Percentiles rank a stretch among this genome's conserved stretches.
phyloP scores from a whole-genome alignment of 148 eudicot species.

The Rhododendron ovatum region DNA sequence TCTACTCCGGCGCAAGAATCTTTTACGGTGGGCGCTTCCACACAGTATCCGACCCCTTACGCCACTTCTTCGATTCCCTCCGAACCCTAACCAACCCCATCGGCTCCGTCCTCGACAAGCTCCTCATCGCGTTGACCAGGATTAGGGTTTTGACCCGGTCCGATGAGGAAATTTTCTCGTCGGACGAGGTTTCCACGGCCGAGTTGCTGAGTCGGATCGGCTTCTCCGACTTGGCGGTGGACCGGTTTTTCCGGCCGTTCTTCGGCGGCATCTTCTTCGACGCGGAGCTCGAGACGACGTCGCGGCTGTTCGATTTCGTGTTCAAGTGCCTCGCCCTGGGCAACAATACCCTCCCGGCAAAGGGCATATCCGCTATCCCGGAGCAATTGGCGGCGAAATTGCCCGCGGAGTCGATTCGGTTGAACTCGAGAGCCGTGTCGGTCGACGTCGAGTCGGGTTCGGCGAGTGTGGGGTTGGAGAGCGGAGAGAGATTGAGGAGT shows the following conservation, averaged over 20 bases:
- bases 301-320: slow-evolving; percentile 77
- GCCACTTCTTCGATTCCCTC: slow-evolving; percentile 59
- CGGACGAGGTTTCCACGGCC: slow-evolving; percentile 45
- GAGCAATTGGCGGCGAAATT: slow-evolving; percentile 72
- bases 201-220: slow-evolving; percentile 49
- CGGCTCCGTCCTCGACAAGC: slow-evolving; percentile 63
- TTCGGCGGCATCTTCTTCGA: slow-evolving; percentile 96
- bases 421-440: slow-evolving; percentile 54
- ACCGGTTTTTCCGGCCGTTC: slow-evolving; percentile 81
- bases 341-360: slow-evolving; percentile 69
- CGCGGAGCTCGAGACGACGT: slow-evolving; percentile 69
- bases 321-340: slow-evolving; percentile 87
- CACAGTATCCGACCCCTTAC: slow-evolving; percentile 78
- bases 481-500: slow-evolving; percentile 50
- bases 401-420: slow-evolving; percentile 40
- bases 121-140: slow-evolving; percentile 49
- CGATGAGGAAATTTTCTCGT: slow-evolving; percentile 43
- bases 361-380: slow-evolving; percentile 82
- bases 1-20: slow-evolving; percentile 83
- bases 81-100: slow-evolving; percentile 56
- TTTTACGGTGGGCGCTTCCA: slow-evolving; percentile 54
- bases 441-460: slow-evolving; percentile 27
- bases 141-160: slow-evolving; percentile 48
- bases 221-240: slow-evolving; percentile 55
- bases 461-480: slow-evolving; percentile 34